Base-by-base conservation (phyloP, 495 filamentous ascomycete genomes). In the Lentithecium fluviatile region DNA sequence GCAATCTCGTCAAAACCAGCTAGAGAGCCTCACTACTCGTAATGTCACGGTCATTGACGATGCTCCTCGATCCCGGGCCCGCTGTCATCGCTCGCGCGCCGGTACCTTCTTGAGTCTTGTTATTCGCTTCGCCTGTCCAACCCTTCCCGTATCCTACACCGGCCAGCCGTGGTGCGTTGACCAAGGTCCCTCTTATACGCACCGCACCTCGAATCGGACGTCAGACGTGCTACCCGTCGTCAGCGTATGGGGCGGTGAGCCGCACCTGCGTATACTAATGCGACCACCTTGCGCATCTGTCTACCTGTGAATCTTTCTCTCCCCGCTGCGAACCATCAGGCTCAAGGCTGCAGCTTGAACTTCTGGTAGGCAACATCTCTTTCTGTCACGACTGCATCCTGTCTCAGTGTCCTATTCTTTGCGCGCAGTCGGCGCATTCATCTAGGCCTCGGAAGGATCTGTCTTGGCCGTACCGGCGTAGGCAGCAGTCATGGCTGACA, bases 201-300 rank as follows among this genome's bases (percentile, higher is more conserved):
- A 52, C 38, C 43, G 25, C 63, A 46, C 46, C 56, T 49, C 45
- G 12, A 26, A 55, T 46, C 54, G 55, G 8, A 20, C 11, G 48
- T 17, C 38, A 40, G 38, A 55, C 49, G 49, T 63, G 13, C 50
- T 21, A 46, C 64, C 4, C 11, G 40, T 57, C 47, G 63, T 66
- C 64, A 68, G 65, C 60, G 13, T n/a, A 29, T 21, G 52, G 47
- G 60, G 65, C 61, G 60, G 65, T 68, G 65, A 57, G 43, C 20
- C 24, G 60, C 36, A n/a, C 55, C 52, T 25, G 26, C 61, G 59
- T 58, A 67, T 68, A 68, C 65, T 68, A 68, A 68, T 68, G 65
- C 62, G 45, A 43, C 21, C 53, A 45, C 36, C 65, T 40, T 58
- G 62, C 56, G 50, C 56, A 36, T 42, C 56, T 40, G 21, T 32